phyloP scores from a whole-genome alignment of 805 yeast genomes.

The Candida anglica region DNA sequence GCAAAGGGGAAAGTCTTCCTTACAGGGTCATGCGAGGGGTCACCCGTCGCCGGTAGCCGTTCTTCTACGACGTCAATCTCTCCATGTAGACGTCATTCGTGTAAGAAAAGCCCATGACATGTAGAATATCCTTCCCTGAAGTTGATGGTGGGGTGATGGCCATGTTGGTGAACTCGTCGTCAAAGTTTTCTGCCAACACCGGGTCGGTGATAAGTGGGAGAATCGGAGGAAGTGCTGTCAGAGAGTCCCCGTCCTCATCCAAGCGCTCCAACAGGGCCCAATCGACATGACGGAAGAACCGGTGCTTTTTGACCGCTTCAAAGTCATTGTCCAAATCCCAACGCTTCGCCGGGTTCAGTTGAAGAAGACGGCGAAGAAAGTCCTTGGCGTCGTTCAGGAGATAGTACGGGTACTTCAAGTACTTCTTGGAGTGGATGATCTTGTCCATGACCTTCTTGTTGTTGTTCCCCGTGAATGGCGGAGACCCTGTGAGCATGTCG shows the following conservation, averaged over 20 bases:
- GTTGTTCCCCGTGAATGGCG: conserved; percentile 42
- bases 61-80: too few relatives aligned
- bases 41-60: too few relatives aligned
- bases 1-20: too few relatives aligned
- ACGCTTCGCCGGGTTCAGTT: conserved; percentile 33
- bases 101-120: conserved; percentile 39
- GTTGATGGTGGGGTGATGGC: conserved; percentile 28
- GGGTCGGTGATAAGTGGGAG: conserved; percentile 42
- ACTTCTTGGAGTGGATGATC: conserved; percentile 29
- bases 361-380: conserved; percentile 32
- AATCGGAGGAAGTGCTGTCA: conserved; percentile 32
- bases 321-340: conserved; percentile 32
- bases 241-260: conserved; percentile 8
- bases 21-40: too few relatives aligned
- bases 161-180: conserved; percentile 40
- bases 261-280: conserved; percentile 32
- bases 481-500: conserved; percentile 41
- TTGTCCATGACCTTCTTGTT: conserved; percentile 37
- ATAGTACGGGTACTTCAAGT: conserved; percentile 36
- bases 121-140: conserved; percentile 28
- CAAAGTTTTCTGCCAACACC: conserved; percentile 41
- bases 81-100: conserved; percentile 35
- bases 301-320: conserved; percentile 27
- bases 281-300: conserved; percentile 35
- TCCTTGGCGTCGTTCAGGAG: conserved; percentile 40